phyloP scores from a whole-genome alignment of 2,329 filamentous ascomycete species.

The Dendryphion nanum region DNA sequence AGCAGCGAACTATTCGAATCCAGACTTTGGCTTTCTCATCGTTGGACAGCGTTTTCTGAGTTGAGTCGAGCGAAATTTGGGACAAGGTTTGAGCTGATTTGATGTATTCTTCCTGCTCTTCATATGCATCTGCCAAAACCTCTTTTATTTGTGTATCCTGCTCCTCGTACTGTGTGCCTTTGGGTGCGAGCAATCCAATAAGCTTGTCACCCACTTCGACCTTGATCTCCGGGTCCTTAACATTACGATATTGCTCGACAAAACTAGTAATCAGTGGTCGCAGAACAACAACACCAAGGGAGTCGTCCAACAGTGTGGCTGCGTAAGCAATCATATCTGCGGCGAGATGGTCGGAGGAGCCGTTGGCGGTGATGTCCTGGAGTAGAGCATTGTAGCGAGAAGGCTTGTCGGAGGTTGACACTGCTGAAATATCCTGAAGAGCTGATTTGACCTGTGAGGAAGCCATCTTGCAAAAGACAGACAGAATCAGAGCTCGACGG shows the following conservation, averaged over 20 bases:
- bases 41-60: slow-evolving; percentile 79
- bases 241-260: slow-evolving; percentile 59
- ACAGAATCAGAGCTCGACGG: too few relatives aligned
- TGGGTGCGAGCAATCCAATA: slow-evolving; percentile 65
- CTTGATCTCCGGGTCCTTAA: slow-evolving; percentile 64
- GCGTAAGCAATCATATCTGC: slow-evolving; percentile 67
- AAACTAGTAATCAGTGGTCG: slow-evolving; percentile 69
- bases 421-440: slow-evolving; percentile 50
- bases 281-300: slow-evolving; percentile 72
- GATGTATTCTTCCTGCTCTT: slow-evolving; percentile 76
- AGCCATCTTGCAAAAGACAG: too few relatives aligned
- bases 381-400: slow-evolving; percentile 60
- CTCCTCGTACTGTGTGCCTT: slow-evolving; percentile 71
- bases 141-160: slow-evolving; percentile 78
- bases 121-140: slow-evolving; percentile 78
- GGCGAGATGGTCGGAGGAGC: slow-evolving; percentile 47
- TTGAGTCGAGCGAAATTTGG: slow-evolving; percentile 83
- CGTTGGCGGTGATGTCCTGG: slow-evolving; percentile 51
- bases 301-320: slow-evolving; percentile 65
- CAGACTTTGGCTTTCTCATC: slow-evolving; percentile 81
- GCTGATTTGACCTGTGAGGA: slow-evolving; percentile 50
- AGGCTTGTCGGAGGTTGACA: slow-evolving; percentile 51
- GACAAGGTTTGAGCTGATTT: slow-evolving; percentile 75
- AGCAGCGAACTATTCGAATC: slow-evolving; percentile 92
- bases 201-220: slow-evolving; percentile 74